Evolutionary conservation across 139 green algal species (phyloP).

Genomic region (Chlamydomonas sp.): DNA sequence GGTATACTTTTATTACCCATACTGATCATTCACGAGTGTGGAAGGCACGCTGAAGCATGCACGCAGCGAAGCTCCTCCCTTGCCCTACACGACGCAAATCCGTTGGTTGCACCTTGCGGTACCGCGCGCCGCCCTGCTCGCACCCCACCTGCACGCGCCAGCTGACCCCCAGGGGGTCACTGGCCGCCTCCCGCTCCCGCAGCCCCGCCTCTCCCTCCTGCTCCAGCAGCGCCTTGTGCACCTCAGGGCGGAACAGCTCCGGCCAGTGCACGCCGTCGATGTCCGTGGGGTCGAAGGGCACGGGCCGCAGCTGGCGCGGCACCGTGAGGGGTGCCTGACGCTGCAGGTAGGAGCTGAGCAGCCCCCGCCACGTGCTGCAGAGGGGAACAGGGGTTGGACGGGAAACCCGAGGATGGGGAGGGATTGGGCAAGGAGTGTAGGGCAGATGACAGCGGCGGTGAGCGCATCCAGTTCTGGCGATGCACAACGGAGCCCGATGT

Average conservation of each 20-base stretch:
- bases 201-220: too few relatives aligned
- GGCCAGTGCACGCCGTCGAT: conserved; percentile 16
- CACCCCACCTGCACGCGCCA: conserved; percentile 10
- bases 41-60: too few relatives aligned
- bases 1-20: too few relatives aligned
- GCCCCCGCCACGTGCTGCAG: conserved; percentile 5
- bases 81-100: not conserved
- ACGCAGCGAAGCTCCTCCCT: not conserved
- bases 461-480: too few relatives aligned
- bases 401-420: too few relatives aligned
- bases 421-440: not conserved
- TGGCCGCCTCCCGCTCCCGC: not conserved
- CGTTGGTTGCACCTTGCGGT: not conserved
- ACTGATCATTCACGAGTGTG: too few relatives aligned
- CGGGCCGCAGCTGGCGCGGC: conserved; percentile 6
- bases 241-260: not conserved
- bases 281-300: not conserved
- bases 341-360: conserved; percentile 11
- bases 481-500: too few relatives aligned
- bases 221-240: too few relatives aligned
- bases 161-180: conserved; percentile 15
- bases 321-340: conserved; percentile 15
- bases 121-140: not conserved
- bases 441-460: too few relatives aligned
- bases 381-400: not conserved